Evolutionary conservation across 148 eudicot genomes (phyloP), one percentile per base, ranked within the genome.

Genomic region (Arbutus unedo): DNA sequence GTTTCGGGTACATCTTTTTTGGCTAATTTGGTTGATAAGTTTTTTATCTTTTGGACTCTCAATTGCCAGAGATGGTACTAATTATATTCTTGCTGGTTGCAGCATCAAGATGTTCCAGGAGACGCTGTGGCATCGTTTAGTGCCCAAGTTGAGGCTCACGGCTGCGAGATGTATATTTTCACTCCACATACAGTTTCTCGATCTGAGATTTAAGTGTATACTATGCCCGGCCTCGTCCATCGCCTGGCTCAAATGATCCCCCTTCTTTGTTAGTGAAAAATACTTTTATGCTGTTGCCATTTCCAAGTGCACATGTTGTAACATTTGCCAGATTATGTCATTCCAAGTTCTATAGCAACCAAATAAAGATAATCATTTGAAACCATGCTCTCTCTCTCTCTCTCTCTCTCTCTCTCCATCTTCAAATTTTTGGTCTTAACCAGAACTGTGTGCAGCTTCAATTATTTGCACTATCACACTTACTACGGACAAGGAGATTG

Each of bases 151-250:
- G 91, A 91, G 41, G 81, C 95, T 55, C 98, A 96, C 43, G 91
- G 86, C 56, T 94, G 94, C 73, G 94, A 93, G 84, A 87, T 96
- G 93, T 96, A 88, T 80, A 80, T 93, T 18, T 90, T 96, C 76
- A 90, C 99, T 78, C 98, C 99, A 48, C 54, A 81, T 74, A 79
- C 55, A 6, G 78, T n/a, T 3, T 80, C 70, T 11, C 68, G 21
- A 71, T 83, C 79, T 43, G 82, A 68, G 82, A 83, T 84, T 81
- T 89, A 87, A 77, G 10, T 56, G 51, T 6, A 15, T n/a, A 68
- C 15, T 19, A 25, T 11, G 31, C 6, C 55, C 51, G 4, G 51
- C 8, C 13, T 57, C 60, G 38, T 21, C 44, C 57, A 47, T 23
- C 16, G 45, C 10, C 21, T 16, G 14, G 53, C 84, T 82, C 59